Base-by-base conservation (phyloP, 352 stramenopile species). In the Phytopythium ostracodes region DNA sequence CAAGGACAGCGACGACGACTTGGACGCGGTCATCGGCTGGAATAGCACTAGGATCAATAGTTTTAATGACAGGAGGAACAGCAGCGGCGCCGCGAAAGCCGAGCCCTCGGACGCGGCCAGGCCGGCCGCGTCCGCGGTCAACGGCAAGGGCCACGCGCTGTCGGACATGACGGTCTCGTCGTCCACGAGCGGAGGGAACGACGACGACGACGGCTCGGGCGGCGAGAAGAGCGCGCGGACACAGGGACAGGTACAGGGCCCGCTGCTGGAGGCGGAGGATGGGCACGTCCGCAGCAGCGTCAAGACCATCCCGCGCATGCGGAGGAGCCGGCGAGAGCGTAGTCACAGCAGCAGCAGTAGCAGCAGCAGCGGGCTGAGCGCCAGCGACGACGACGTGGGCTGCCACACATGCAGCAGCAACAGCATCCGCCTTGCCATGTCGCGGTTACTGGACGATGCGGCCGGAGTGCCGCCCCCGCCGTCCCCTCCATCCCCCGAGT, bases 161-260 rank as follows among this genome's bases (percentile, higher is more conserved):
- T 89, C 80, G 1, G 74, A 84, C 38, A 80, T 75, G 55, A 85
- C 78, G 4, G 60, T 77, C 12, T 76, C 75, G 15, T 76, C 73
- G 17, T 79, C 59, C n/a, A 57, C 61, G 57, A 76, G 65, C 52
- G 71, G 79, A 40, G 68, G 81, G 17, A 63, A 65, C 33, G 62
- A 72, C 36, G 61, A 66, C 24, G 65, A 58, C 62, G 59, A 49
- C 46, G 72, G 53, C 62, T 60, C 17, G 11, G 63, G 42, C 22
- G 27, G 27, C 20, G 57, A 69, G 22, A 67, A 33, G 8, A 35
- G 53, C n/a, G 18, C 18, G 12, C 40, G 54, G 4, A 0, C 17
- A 8, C 51, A 44, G 42, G 52, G 43, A 25, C 60, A 56, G 43
- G 72, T 74, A 57, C 62, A 66, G 29, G 63, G 63, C 33, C 72